Evolutionary conservation across 1,284 basidiomycete species (phyloP), one percentile per base, ranked within the genome.

Genomic region (Thecaphora thlaspeos): DNA sequence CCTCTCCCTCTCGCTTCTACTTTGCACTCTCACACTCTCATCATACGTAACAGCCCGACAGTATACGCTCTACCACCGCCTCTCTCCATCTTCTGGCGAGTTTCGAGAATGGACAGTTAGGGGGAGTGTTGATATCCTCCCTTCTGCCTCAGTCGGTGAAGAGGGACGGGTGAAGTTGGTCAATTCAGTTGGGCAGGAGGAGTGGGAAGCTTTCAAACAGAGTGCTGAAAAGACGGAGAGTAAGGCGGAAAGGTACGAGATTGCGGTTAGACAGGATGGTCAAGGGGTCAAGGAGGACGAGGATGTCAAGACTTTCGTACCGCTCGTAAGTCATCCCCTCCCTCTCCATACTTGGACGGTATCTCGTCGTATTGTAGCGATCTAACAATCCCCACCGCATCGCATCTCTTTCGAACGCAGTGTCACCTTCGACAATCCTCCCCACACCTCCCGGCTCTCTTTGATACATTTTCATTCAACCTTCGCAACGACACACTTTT

Each of bases 351-450:
- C 26, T 7, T 11, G 26, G 7, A 28, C 26, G n/a, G n/a, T n/a
- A n/a, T n/a, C n/a, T n/a, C n/a, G n/a, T n/a, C n/a, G n/a, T n/a
- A n/a, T n/a, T n/a, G n/a, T n/a, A n/a, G n/a, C n/a, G n/a, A n/a
- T n/a, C n/a, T n/a, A n/a, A 28, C 26, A 28, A 7, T 28, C 26
- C 26, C 26, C 26, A 28, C 26, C 26, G 11, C 26, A 5, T 28
- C 26, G 26, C 26, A 28, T 11, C 5, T 11, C 26, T 11, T 28
- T 28, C n/a, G n/a, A n/a, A n/a, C n/a, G 26, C 26, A 28, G 17
- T 65, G 62, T 24, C 57, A 57, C 11, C 38, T 65, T 9, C 44
- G 54, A 7, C 62, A 65, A 30, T 32, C 22, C 14, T 42, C 56
- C 21, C 26, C 44, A 0, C 37, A 45, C 8, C 30, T 64, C 3